Evolutionary conservation across 139 green algal species (phyloP), one percentile per base, ranked within the genome.

Genomic region (Raphidocelis subcapitata): DNA sequence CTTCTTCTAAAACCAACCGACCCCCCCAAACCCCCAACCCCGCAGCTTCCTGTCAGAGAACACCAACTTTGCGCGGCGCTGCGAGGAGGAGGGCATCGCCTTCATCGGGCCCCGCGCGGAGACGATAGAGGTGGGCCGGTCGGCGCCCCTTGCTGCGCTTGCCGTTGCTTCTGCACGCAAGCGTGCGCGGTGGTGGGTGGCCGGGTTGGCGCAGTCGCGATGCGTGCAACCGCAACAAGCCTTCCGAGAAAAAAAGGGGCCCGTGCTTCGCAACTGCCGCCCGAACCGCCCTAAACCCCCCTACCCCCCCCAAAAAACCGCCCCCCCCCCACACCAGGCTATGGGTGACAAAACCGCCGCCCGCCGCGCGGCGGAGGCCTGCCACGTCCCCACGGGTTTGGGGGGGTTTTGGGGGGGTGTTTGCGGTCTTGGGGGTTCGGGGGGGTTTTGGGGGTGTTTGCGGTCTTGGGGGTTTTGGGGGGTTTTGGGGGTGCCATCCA

Each of bases 311-410:
- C n/a, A n/a, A n/a, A n/a, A n/a, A n/a, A n/a, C n/a, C n/a, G n/a
- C n/a, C n/a, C n/a, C n/a, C n/a, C n/a, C n/a, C n/a, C 65, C 62
- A 14, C 14, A 60, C 31, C 79, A 93, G 87, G 81, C 82, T 36
- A 94, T 98, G 90, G 93, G 93, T 3, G 92, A 97, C 79, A 97
- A 97, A 83, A 96, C 87, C 2, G 80, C 82, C 3, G 92, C 93
- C 5, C 81, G 90, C 32, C 69, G 73, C 16, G 47, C 89, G 32
- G 93, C 93, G 8, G 65, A 87, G 46, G 89, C 90, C 71, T 93
- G 86, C 65, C 91, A 86, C 33, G 91, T 98, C 78, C 85, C 91
- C 0, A 78, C 96, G 4, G n/a, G n/a, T n/a, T n/a, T n/a, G n/a
- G n/a, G n/a, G n/a, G n/a, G n/a, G n/a, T n/a, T n/a, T n/a, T n/a